Conservation (phyloP, 2,329 filamentous ascomycete species). For the Monilinia laxa region DNA sequence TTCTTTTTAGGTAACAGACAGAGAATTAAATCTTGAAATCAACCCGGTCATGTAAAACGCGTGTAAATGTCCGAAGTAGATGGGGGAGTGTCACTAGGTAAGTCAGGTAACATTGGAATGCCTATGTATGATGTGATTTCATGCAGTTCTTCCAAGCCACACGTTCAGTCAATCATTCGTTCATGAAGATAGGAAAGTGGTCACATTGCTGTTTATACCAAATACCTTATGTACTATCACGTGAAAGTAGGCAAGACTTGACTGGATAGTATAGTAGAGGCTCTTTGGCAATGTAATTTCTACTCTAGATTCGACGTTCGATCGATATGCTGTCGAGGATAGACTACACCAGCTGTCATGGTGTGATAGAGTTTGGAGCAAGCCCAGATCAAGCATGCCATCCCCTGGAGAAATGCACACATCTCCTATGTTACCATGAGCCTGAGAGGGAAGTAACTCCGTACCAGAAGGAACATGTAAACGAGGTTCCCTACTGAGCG, state of each 20-base stretch:
- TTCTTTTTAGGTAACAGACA: not conserved
- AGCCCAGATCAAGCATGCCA: not conserved
- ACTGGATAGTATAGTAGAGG: not conserved
- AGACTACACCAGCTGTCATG: not conserved
- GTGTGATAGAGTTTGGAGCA: not conserved
- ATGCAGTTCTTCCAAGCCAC: slow-evolving; percentile 3
- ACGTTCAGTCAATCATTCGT: not conserved
- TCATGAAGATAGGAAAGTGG: slow-evolving; percentile 2
- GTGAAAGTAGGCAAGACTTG: slow-evolving; percentile 4
- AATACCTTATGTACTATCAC: slow-evolving; percentile 1
- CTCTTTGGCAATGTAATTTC: slow-evolving; percentile 2
- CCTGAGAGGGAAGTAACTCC: not conserved
- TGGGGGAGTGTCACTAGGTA: not conserved
- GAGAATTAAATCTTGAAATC: not conserved
- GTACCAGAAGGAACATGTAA: not conserved
- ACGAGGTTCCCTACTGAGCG: not conserved
- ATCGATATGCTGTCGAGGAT: not conserved
- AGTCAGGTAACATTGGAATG: not conserved
- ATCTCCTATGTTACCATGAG: not conserved
- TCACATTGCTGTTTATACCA: not conserved
- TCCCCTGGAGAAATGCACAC: not conserved
- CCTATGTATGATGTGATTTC: not conserved
- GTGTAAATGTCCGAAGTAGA: not conserved
- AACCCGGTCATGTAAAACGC: not conserved
- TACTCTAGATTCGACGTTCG: not conserved